Evolutionary conservation across 352 stramenopile genomes (phyloP).

Genomic region (Plasmopara muralis): DNA sequence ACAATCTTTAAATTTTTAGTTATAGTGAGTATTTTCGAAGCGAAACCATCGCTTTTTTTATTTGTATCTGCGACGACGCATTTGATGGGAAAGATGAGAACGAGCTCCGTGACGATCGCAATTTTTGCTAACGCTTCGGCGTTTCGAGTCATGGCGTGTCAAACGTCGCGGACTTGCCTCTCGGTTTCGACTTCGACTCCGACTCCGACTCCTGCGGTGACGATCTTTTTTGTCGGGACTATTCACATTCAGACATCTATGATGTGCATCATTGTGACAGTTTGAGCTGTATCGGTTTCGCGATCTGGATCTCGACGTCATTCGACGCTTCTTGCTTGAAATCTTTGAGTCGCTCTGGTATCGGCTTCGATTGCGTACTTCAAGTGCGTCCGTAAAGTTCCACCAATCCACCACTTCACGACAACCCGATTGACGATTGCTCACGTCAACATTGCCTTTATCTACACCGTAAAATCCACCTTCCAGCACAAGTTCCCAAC

Average conservation of each 20-base stretch:
- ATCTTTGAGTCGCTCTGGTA: background rate
- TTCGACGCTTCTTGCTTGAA: slow-evolving; percentile 1
- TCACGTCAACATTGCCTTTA: background rate
- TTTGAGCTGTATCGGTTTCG: slow-evolving; percentile 1
- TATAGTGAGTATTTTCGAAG: background rate
- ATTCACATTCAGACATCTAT: background rate
- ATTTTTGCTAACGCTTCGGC: background rate
- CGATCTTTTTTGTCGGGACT: slow-evolving; percentile 2
- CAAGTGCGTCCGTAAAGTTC: slow-evolving; percentile 30
- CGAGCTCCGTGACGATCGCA: background rate
- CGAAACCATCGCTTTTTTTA: slow-evolving; percentile 18
- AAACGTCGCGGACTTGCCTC: slow-evolving; percentile 8
- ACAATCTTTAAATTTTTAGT: background rate
- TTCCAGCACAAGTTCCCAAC: slow-evolving; percentile 27
- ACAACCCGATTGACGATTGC: background rate
- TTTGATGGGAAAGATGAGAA: background rate
- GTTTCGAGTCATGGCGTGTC: slow-evolving; percentile 1
- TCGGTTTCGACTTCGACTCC: slow-evolving; percentile 11
- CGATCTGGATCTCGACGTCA: slow-evolving; percentile 14
- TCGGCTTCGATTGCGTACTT: slow-evolving; percentile 31
- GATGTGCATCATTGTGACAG: background rate
- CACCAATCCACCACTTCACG: slow-evolving; percentile 11
- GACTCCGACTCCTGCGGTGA: slow-evolving; percentile 13
- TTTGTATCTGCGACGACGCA: background rate
- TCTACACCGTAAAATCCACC: slow-evolving; percentile 16